Evolutionary conservation across 352 stramenopile species (phyloP).

Genomic region (Pythium vanterpoolii): DNA sequence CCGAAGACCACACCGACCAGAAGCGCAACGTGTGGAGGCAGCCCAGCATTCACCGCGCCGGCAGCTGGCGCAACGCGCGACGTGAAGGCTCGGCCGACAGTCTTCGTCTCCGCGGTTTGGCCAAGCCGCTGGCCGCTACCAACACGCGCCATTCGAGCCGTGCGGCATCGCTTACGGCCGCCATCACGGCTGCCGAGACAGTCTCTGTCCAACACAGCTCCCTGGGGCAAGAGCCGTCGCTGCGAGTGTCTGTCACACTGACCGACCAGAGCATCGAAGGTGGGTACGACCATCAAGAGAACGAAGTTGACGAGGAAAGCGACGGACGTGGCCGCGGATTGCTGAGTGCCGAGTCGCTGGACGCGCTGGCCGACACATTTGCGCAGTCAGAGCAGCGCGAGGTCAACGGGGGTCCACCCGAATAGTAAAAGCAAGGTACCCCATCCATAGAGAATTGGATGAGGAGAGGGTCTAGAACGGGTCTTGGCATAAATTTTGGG

Average conservation of each 20-base stretch:
- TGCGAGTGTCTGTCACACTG: neutral
- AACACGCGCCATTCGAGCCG: slow-evolving; percentile 30
- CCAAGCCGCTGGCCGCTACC: slow-evolving; percentile 17
- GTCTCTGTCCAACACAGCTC: slow-evolving; percentile 26
- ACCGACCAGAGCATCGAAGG: neutral
- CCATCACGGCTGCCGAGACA: slow-evolving; percentile 22
- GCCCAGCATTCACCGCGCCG: slow-evolving; percentile 28
- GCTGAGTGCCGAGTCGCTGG: slow-evolving; percentile 23
- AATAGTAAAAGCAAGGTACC: no score
- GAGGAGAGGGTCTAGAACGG: no score
- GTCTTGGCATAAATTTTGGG: no score
- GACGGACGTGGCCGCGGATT: slow-evolving; percentile 1
- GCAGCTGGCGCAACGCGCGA: slow-evolving; percentile 52
- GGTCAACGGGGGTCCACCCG: no score
- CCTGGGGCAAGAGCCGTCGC: slow-evolving; percentile 26
- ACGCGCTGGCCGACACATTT: slow-evolving; percentile 24
- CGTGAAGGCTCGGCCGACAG: slow-evolving; percentile 35
- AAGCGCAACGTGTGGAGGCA: slow-evolving; percentile 34
- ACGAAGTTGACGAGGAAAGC: neutral
- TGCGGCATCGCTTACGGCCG: slow-evolving; percentile 25
- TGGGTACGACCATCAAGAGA: neutral
- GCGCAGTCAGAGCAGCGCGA: slow-evolving; percentile 20
- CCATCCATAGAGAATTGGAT: no score
- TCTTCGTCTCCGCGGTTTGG: slow-evolving; percentile 31
- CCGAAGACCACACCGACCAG: slow-evolving; percentile 29